These are phyloP conservation scores for Magnusiomyces fungicola DNA, from an alignment of 1,139 yeast species.

Conservation along the genomic window DNA sequence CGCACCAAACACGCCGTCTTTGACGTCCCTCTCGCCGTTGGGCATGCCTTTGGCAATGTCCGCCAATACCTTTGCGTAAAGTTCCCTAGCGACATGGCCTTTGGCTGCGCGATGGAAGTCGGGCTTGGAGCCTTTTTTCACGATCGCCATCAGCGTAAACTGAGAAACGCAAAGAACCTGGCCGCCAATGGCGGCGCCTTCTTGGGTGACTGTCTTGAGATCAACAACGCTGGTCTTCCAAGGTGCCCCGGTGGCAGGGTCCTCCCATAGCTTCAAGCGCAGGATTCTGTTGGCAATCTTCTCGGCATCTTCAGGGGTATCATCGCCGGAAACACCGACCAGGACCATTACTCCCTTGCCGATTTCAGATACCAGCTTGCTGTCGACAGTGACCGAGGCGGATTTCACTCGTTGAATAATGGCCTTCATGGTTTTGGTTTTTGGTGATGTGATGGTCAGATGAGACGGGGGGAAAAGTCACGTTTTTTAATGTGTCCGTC, in stretches of 20 bases:
- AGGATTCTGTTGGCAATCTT: slow-evolving; percentile 62
- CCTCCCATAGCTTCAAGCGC: slow-evolving; percentile 66
- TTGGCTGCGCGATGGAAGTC: slow-evolving; percentile 88
- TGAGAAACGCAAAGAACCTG: slow-evolving; percentile 54
- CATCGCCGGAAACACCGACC: slow-evolving; percentile 77
- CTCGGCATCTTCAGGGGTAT: slow-evolving; percentile 63
- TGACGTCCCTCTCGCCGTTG: slow-evolving; percentile 55
- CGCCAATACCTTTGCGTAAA: slow-evolving; percentile 57
- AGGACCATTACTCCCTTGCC: slow-evolving; percentile 68
- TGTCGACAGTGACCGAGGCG: slow-evolving; percentile 82
- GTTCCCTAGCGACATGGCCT: slow-evolving; percentile 56
- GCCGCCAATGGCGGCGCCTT: not conserved
- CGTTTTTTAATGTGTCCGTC: too few relatives aligned
- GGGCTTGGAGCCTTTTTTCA: slow-evolving; percentile 87
- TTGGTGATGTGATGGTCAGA: too few relatives aligned
- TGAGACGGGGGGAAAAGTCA: too few relatives aligned
- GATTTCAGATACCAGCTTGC: slow-evolving; percentile 56
- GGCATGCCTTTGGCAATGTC: slow-evolving; percentile 40
- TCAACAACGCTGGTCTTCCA: slow-evolving; percentile 55
- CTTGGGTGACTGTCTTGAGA: not conserved
- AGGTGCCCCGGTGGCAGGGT: slow-evolving; percentile 43
- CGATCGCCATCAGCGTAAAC: slow-evolving; percentile 76
- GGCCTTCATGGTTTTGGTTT: slow-evolving; percentile 60
- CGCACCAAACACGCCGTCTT: slow-evolving; percentile 90
- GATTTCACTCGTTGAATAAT: slow-evolving; percentile 81